phyloP scores from a whole-genome alignment of 164 flowering plant species.

The Chimonanthus praecox region DNA sequence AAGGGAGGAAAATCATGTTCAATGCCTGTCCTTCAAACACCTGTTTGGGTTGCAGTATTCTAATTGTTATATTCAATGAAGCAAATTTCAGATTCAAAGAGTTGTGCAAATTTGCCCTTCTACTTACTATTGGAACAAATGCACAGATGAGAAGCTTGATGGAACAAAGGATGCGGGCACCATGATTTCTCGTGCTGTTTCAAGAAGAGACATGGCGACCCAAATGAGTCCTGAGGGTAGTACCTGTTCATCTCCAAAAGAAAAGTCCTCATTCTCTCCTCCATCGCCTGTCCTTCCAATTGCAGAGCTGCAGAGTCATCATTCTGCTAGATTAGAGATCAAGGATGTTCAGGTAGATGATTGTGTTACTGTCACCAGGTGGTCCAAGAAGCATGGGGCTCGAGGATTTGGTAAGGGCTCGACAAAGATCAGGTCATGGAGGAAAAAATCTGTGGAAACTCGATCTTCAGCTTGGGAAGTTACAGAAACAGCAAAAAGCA shows the following conservation, averaged over 20 bases:
- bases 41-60: too few relatives aligned
- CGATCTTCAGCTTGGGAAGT: conserved; percentile 61
- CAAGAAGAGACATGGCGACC: conserved; percentile 91
- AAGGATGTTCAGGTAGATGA: conserved; percentile 89
- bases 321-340: conserved; percentile 46
- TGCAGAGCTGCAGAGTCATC: conserved; percentile 36
- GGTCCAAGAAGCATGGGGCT: conserved; percentile 66
- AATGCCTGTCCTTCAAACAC: too few relatives aligned
- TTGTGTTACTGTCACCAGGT: conserved; percentile 66
- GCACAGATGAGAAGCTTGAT: conserved; percentile 45
- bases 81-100: too few relatives aligned
- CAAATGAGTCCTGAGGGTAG: conserved; percentile 95
- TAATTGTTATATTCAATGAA: too few relatives aligned
- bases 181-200: conserved; percentile 50
- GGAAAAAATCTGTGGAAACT: conserved; percentile 40
- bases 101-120: too few relatives aligned
- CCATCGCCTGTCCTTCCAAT: conserved; percentile 40
- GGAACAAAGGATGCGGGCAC: conserved; percentile 44
- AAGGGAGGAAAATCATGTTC: too few relatives aligned
- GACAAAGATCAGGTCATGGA: conserved; percentile 43
- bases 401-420: conserved; percentile 37
- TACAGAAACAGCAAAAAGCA: conserved; percentile 51
- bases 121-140: conserved; percentile 1
- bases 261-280: conserved; percentile 33
- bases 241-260: conserved; percentile 55